Evolutionary conservation across 2,329 filamentous ascomycete species (phyloP).

Genomic region (Bretziella fagacearum): DNA sequence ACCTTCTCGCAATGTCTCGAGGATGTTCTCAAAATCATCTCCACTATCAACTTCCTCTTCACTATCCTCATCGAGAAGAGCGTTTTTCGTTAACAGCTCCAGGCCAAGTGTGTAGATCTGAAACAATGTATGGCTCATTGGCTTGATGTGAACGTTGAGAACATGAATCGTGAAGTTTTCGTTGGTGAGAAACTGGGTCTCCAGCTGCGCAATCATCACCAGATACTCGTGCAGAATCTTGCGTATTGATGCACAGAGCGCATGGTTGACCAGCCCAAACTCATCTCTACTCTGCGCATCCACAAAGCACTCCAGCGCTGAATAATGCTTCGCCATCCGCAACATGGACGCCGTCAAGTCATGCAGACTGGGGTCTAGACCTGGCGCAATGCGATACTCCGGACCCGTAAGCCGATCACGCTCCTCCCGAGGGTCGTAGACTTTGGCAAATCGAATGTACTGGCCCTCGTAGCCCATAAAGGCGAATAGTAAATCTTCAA

Average conservation of each 20-base stretch:
- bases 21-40: slow-evolving; percentile 80
- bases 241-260: slow-evolving; percentile 84
- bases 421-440: slow-evolving; percentile 70
- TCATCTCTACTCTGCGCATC: slow-evolving; percentile 87
- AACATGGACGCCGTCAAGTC: slow-evolving; percentile 81
- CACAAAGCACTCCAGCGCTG: slow-evolving; percentile 77
- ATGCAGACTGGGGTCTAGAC: slow-evolving; percentile 77
- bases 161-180: slow-evolving; percentile 82
- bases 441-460: slow-evolving; percentile 73
- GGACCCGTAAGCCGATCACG: slow-evolving; percentile 76
- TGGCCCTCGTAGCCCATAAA: slow-evolving; percentile 99
- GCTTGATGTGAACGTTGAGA: slow-evolving; percentile 77
- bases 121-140: slow-evolving; percentile 77
- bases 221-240: slow-evolving; percentile 87
- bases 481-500: slow-evolving; percentile 83
- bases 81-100: slow-evolving; percentile 77
- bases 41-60: slow-evolving; percentile 56
- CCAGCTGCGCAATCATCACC: slow-evolving; percentile 79
- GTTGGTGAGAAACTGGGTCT: slow-evolving; percentile 82
- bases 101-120: slow-evolving; percentile 79
- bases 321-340: slow-evolving; percentile 86
- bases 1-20: slow-evolving; percentile 76
- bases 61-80: slow-evolving; percentile 66
- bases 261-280: slow-evolving; percentile 89
- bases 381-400: slow-evolving; percentile 58